Conservation (phyloP, 306 rosid genomes). For the Glycine latifolia region DNA sequence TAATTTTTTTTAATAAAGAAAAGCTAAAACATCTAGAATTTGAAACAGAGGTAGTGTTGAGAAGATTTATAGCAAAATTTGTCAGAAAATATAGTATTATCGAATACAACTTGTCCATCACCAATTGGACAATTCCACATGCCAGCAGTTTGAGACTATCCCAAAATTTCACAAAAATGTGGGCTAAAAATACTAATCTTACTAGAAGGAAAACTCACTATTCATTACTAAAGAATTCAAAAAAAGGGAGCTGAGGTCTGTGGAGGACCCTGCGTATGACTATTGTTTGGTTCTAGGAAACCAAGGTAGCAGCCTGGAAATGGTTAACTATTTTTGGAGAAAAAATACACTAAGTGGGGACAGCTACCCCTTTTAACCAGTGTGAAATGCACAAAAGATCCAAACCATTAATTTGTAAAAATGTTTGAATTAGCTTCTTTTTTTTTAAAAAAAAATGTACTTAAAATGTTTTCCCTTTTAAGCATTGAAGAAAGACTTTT, state of each 20-base stretch:
- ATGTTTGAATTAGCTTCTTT: background rate
- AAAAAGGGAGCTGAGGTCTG: background rate
- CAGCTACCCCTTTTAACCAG: background rate
- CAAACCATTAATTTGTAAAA: background rate
- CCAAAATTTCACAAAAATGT: background rate
- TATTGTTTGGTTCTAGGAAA: background rate
- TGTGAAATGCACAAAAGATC: background rate
- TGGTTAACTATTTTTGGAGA: background rate
- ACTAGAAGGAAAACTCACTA: background rate
- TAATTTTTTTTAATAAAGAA: too few species aligned
- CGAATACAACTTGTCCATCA: background rate
- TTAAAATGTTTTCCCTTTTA: background rate
- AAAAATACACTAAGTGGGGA: too few species aligned
- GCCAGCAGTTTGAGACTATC: background rate
- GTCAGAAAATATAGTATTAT: background rate
- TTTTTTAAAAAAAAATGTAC: too few species aligned
- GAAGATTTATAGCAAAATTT: background rate
- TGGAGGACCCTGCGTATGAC: background rate
- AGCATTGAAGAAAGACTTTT: too few species aligned
- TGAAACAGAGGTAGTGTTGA: background rate
- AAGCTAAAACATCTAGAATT: background rate
- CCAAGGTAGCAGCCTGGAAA: background rate
- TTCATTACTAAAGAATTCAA: background rate
- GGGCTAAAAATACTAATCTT: background rate
- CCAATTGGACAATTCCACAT: background rate